These are phyloP conservation scores for Globisporangium acanthophoron DNA, from an alignment of 352 stramenopile species.

Conservation along the genomic window DNA sequence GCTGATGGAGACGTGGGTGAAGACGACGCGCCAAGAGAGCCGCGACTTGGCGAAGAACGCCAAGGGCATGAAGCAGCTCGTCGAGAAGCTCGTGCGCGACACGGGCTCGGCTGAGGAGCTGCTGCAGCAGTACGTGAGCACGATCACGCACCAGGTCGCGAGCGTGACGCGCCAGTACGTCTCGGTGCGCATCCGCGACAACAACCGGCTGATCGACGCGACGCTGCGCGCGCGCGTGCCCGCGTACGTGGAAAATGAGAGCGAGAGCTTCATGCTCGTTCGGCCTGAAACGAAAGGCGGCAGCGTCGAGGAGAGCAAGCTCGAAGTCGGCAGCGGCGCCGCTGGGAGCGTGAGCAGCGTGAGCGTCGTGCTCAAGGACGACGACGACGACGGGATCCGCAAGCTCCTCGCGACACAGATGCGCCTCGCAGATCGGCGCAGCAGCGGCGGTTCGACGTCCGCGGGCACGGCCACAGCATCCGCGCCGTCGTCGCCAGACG, in stretches of 20 bases:
- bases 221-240: conserved; percentile 65
- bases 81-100: conserved; percentile 75
- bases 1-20: conserved; percentile 36
- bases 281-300: conserved; percentile 39
- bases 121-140: conserved; percentile 80
- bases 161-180: conserved; percentile 80
- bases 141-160: conserved; percentile 80
- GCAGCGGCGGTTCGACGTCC: conserved; percentile 1
- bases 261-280: conserved; percentile 64
- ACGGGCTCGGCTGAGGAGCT: conserved; percentile 61
- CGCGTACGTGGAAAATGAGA: conserved; percentile 61
- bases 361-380: conserved; percentile 33
- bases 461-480: conserved; percentile 5
- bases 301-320: not conserved
- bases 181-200: conserved; percentile 72
- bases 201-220: conserved; percentile 73
- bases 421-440: not conserved
- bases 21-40: conserved; percentile 35
- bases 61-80: conserved; percentile 61
- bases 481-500: not conserved
- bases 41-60: conserved; percentile 38
- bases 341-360: conserved; percentile 6
- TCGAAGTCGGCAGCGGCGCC: conserved; percentile 2
- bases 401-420: conserved; percentile 16
- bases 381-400: conserved; percentile 33